Percentiles rank a stretch among this genome's conserved stretches.
These are phyloP conservation scores for Amphicarpaea edgeworthii DNA, from an alignment of 306 rosid species.

Conservation along the genomic window DNA sequence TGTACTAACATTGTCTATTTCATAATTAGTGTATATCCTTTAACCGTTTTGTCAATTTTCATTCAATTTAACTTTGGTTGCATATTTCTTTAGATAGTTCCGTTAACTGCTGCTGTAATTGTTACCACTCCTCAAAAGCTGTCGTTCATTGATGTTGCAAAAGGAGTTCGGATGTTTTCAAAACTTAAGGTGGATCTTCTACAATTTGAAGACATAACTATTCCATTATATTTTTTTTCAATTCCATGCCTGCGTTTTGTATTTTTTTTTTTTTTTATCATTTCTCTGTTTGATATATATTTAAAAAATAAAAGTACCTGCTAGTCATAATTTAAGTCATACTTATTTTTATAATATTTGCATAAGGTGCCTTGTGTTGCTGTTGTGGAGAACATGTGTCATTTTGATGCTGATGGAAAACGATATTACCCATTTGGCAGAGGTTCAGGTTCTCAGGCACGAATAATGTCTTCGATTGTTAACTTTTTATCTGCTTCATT, in stretches of 20 bases:
- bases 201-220: slow-evolving; percentile 19
- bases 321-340: slow-evolving; percentile 9
- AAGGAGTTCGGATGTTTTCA: slow-evolving; percentile 99
- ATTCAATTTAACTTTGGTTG: slow-evolving; percentile 43
- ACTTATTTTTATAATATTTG: slow-evolving; percentile 37
- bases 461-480: slow-evolving; percentile 34
- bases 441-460: slow-evolving; percentile 96
- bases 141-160: slow-evolving; percentile 96
- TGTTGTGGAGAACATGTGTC: slow-evolving; percentile 98
- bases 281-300: background rate
- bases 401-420: slow-evolving; percentile 96
- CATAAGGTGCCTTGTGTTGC: slow-evolving; percentile 96
- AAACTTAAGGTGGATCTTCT: slow-evolving; percentile 80
- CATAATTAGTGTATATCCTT: too few relatives aligned
- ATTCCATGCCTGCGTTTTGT: slow-evolving; percentile 9
- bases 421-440: slow-evolving; percentile 94
- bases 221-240: slow-evolving; percentile 17
- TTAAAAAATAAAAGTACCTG: background rate
- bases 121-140: slow-evolving; percentile 98
- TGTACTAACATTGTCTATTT: too few relatives aligned
- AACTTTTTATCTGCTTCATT: slow-evolving; percentile 37
- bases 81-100: slow-evolving; percentile 71
- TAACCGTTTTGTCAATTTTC: slow-evolving; percentile 26
- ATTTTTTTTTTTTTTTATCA: slow-evolving; percentile 1
- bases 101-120: slow-evolving; percentile 95